phyloP scores from a whole-genome alignment of 2,329 filamentous ascomycete genomes.

The Aspergillus fumigatus region DNA sequence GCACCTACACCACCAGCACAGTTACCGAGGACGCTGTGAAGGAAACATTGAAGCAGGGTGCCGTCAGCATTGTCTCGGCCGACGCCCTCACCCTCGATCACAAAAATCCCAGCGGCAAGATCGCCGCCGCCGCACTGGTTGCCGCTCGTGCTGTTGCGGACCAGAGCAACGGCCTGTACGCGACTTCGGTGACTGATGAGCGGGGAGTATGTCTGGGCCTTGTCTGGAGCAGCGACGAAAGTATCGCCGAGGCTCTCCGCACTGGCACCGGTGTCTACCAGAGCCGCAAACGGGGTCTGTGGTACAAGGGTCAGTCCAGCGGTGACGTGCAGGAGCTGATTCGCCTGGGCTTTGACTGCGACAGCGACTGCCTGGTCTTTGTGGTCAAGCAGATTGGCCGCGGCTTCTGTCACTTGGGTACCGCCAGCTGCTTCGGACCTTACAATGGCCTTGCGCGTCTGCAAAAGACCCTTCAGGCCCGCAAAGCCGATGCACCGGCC shows the following conservation, averaged over 20 bases:
- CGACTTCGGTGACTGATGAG: slow-evolving; percentile 89
- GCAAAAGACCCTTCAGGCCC: slow-evolving; percentile 77
- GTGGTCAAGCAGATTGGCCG: slow-evolving; percentile 83
- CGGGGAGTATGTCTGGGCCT: slow-evolving; percentile 77
- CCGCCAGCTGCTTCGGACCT: slow-evolving; percentile 86
- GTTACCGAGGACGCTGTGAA: slow-evolving; percentile 47
- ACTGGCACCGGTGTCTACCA: slow-evolving; percentile 87
- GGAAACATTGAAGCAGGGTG: slow-evolving; percentile 45
- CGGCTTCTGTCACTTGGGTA: slow-evolving; percentile 89
- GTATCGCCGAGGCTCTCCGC: slow-evolving; percentile 76
- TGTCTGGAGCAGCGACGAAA: slow-evolving; percentile 92
- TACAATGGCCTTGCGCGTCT: slow-evolving; percentile 76
- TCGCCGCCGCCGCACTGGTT: slow-evolving; percentile 68
- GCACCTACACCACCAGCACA: slow-evolving; percentile 28
- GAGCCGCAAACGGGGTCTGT: slow-evolving; percentile 89
- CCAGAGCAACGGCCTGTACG: slow-evolving; percentile 74
- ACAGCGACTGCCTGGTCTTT: slow-evolving; percentile 87
- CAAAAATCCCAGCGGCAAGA: slow-evolving; percentile 51
- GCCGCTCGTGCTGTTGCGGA: slow-evolving; percentile 75
- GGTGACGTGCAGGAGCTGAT: slow-evolving; percentile 90
- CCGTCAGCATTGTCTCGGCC: slow-evolving; percentile 71
- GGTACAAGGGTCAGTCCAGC: slow-evolving; percentile 94
- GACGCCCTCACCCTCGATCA: slow-evolving; percentile 64
- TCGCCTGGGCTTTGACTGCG: slow-evolving; percentile 81
- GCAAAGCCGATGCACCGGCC: slow-evolving; percentile 75